phyloP scores from a whole-genome alignment of 345 rosid species.

The Jatropha curcas region DNA sequence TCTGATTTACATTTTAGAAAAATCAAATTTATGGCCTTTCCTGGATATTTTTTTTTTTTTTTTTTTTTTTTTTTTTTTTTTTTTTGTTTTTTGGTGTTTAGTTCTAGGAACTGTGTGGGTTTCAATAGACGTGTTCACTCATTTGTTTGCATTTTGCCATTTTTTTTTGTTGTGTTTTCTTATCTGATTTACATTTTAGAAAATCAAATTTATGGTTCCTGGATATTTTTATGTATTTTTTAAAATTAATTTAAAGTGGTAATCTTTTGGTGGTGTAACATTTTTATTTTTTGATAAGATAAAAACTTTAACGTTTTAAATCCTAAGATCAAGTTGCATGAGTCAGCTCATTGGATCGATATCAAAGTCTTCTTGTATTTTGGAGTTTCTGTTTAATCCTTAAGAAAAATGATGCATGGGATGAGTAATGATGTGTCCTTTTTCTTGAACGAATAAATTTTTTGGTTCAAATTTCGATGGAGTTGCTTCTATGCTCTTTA shows the following conservation, averaged over 20 bases:
- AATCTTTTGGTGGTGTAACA: not conserved
- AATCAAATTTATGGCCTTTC: no score
- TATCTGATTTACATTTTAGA: not conserved
- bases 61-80: no score
- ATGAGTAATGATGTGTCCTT: not conserved
- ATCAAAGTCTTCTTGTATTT: not conserved
- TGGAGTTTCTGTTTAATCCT: not conserved
- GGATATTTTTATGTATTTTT: not conserved
- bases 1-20: no score
- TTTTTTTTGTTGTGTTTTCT: not conserved
- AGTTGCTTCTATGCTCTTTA: not conserved
- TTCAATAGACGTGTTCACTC: not conserved
- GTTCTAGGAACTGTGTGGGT: not conserved
- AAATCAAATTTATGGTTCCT: not conserved
- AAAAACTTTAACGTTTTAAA: not conserved
- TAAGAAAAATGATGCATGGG: not conserved
- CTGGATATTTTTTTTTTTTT: no score
- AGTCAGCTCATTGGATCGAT: no score
- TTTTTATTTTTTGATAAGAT: not conserved
- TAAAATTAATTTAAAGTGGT: not conserved
- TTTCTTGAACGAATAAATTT: not conserved
- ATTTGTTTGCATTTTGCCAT: not conserved
- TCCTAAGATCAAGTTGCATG: not conserved
- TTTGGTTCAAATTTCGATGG: not conserved
- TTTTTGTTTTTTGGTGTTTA: no score